A percentile compares a stretch with the other conserved stretches of the same genome.
These are phyloP conservation scores for Skeletonema grethae DNA, from an alignment of 108 stramenopile species.

Conservation along the genomic window DNA sequence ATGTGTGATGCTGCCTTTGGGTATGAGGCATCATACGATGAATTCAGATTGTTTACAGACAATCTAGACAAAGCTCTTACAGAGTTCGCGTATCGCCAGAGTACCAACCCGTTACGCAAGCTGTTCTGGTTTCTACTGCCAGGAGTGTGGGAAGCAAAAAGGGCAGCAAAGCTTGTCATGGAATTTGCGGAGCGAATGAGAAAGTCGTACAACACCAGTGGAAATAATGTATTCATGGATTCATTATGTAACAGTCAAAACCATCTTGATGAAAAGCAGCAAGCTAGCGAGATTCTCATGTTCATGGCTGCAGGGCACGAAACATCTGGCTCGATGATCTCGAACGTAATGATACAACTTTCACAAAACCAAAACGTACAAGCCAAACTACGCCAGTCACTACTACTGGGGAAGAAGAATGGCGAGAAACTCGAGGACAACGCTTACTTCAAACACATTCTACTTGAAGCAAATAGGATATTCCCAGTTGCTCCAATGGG, in stretches of 20 bases:
- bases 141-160: conserved; percentile 25
- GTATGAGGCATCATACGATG: conserved; percentile 31
- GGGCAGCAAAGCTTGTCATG: conserved; percentile 9
- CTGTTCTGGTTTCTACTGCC: conserved; percentile 31
- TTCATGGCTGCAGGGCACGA: conserved; percentile 37
- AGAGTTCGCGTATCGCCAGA: conserved; percentile 35
- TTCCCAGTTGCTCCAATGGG: conserved; percentile 19
- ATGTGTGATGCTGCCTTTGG: conserved; percentile 53
- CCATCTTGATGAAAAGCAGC: background rate
- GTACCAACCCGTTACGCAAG: conserved; percentile 43
- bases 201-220: background rate
- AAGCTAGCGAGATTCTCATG: conserved; percentile 14
- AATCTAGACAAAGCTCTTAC: conserved; percentile 23
- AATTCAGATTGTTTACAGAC: conserved; percentile 12
- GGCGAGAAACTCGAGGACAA: conserved; percentile 2
- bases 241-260: background rate
- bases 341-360: conserved; percentile 20
- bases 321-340: conserved; percentile 30
- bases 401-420: background rate
- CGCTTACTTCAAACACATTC: conserved; percentile 7
- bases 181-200: conserved; percentile 9
- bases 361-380: conserved; percentile 19
- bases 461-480: conserved; percentile 18
- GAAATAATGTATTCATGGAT: conserved; percentile 1
- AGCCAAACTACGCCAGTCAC: conserved; percentile 2